Conservation (phyloP, 2,329 filamentous ascomycete genomes). For the Fusarium decemcellulare region DNA sequence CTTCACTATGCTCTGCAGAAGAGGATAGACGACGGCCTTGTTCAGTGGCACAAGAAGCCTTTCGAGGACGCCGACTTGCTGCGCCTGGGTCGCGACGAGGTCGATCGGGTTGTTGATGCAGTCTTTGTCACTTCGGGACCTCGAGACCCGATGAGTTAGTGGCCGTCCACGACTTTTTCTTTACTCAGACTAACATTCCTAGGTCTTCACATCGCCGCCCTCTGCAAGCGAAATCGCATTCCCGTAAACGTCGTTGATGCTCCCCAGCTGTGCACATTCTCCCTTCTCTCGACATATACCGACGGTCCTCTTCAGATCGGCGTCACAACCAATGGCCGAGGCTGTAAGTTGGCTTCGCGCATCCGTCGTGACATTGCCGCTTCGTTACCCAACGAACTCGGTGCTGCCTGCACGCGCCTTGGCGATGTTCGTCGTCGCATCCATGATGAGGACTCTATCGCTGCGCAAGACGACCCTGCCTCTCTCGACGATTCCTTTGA, state of each 20-base stretch:
- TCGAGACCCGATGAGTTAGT: slow-evolving; percentile 57
- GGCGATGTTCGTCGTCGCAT: slow-evolving; percentile 80
- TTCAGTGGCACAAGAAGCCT: slow-evolving; percentile 74
- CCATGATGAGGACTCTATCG: slow-evolving; percentile 77
- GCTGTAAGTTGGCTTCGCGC: slow-evolving; percentile 92
- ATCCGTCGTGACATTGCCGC: slow-evolving; percentile 91
- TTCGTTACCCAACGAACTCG: slow-evolving; percentile 81
- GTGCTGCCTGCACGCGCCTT: slow-evolving; percentile 81
- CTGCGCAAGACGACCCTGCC: slow-evolving; percentile 63
- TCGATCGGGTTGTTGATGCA: slow-evolving; percentile 85
- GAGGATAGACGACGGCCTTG: slow-evolving; percentile 75
- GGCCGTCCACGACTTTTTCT: slow-evolving; percentile 11
- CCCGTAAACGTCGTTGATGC: slow-evolving; percentile 94
- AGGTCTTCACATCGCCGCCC: slow-evolving; percentile 78
- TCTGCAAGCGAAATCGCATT: slow-evolving; percentile 86
- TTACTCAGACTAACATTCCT: slow-evolving; percentile 1
- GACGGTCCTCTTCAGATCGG: slow-evolving; percentile 96
- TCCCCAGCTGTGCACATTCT: slow-evolving; percentile 89
- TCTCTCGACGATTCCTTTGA: slow-evolving; percentile 76
- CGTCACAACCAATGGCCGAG: slow-evolving; percentile 94
- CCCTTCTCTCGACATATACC: slow-evolving; percentile 87
- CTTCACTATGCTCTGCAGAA: slow-evolving; percentile 72
- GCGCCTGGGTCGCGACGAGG: slow-evolving; percentile 83
- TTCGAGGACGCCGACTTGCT: slow-evolving; percentile 83
- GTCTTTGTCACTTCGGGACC: slow-evolving; percentile 85